Conservation (phyloP, 2,329 filamentous ascomycete species). For the Davidsoniella virescens region DNA sequence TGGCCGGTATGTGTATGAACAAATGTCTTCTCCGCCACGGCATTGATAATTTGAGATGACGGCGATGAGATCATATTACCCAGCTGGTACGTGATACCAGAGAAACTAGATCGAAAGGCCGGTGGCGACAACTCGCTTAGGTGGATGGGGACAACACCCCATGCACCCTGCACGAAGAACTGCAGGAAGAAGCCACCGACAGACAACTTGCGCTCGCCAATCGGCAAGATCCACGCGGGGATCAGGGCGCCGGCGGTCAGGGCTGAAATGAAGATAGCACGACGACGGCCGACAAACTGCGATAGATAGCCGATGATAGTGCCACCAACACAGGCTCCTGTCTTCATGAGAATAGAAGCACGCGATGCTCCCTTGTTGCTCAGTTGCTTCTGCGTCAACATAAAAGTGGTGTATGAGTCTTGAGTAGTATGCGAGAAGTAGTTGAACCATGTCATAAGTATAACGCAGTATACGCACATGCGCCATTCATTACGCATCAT, state of each 20-base stretch:
- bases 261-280: conserved; percentile 45
- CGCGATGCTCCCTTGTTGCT: conserved; percentile 46
- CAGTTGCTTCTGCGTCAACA: conserved; percentile 57
- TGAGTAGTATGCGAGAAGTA: conserved; percentile 66
- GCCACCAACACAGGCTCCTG: conserved; percentile 57
- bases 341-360: conserved; percentile 71
- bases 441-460: conserved; percentile 66
- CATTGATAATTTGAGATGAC: conserved; percentile 62
- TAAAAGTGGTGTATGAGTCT: conserved; percentile 69
- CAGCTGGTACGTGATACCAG: conserved; percentile 60
- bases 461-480: conserved; percentile 59
- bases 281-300: conserved; percentile 58
- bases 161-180: conserved; percentile 62
- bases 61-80: conserved; percentile 59
- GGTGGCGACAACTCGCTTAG: conserved; percentile 62
- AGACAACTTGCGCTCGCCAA: conserved; percentile 41
- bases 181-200: conserved; percentile 61
- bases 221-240: conserved; percentile 54
- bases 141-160: conserved; percentile 63
- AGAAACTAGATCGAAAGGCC: conserved; percentile 56
- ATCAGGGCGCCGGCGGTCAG: conserved; percentile 46
- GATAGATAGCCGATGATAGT: conserved; percentile 58
- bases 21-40: conserved; percentile 46
- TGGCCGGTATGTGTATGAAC: conserved; percentile 38
- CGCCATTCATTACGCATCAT: conserved; percentile 60